Evolutionary conservation across 768 basidiomycete genomes (phyloP), one percentile per base, ranked within the genome.

Genomic region (Boletus huronensis): DNA sequence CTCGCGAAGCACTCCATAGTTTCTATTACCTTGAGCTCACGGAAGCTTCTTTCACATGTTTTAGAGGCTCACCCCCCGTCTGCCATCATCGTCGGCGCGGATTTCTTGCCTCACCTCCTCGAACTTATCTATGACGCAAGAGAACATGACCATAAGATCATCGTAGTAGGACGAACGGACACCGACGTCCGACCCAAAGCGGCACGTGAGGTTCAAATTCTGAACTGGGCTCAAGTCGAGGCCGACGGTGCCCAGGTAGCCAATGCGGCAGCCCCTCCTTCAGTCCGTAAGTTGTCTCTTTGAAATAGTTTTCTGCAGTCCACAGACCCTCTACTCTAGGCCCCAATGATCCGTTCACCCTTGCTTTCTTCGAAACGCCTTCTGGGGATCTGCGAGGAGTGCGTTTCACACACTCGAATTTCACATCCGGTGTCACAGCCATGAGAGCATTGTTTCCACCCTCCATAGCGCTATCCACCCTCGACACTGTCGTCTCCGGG

Each of bases 361-460:
- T 89, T 6, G 79, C 84, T 1, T 89, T 85, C 77, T 86, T 79
- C 59, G 73, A 77, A 60, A 75, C 77, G 1, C 62, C 77, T 19
- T 71, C 76, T 19, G 81, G 86, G 32, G 74, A 77, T 36, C 66
- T 87, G 8, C 80, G 79, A 52, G 86, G 80, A 23, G 80, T 79
- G 8, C 83, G 84, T 55, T 72, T 94, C 31, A 90, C 90, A 0
- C 90, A 93, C 67, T 80, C 88, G 68, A 93, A 93, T 59, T 66
- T 96, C 54, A 95, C 92, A 3, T 90, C 94, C 4, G 94, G 91
- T 32, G 87, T 94, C n/a, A 83, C 91, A 0, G 88, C 88, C 3
- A 75, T 83, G 23, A 84, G 88, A 34, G 81, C 84, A 5, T 67
- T 94, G 21, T 82, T 96, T 60, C 93, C 94, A 3, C 74, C 83